These are phyloP conservation scores for Aspergillus tanneri DNA, from an alignment of 2,329 filamentous ascomycete genomes.

Conservation along the genomic window DNA sequence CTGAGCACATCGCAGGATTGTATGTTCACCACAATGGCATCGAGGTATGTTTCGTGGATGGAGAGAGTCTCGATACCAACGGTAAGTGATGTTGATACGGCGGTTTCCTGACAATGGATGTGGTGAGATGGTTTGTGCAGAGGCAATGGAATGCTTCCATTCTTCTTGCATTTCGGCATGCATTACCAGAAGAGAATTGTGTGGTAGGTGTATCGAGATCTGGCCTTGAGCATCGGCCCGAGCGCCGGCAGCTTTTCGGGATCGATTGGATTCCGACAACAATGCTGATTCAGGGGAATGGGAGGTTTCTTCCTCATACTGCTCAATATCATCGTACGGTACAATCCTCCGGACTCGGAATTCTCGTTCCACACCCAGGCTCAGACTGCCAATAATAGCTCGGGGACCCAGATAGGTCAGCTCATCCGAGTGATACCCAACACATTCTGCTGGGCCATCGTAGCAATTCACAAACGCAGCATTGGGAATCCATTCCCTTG, in stretches of 20 bases:
- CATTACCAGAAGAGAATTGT: slow-evolving; percentile 93
- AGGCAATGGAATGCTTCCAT: slow-evolving; percentile 87
- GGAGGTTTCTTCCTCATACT: slow-evolving; percentile 18
- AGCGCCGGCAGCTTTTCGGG: slow-evolving; percentile 13
- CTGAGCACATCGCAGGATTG: slow-evolving; percentile 73
- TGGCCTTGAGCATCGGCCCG: slow-evolving; percentile 70
- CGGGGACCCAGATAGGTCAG: slow-evolving; percentile 89
- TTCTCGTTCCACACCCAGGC: slow-evolving; percentile 86
- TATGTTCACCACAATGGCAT: slow-evolving; percentile 71
- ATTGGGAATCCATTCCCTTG: slow-evolving; percentile 75
- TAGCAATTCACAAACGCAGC: slow-evolving; percentile 96
- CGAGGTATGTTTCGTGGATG: slow-evolving; percentile 75
- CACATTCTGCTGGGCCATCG: slow-evolving; percentile 72
- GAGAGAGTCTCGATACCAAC: slow-evolving; percentile 74
- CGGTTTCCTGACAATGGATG: slow-evolving; percentile 78
- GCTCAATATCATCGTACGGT: slow-evolving; percentile 40
- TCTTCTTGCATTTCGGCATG: slow-evolving; percentile 97
- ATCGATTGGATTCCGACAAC: background rate
- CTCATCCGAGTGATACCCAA: slow-evolving; percentile 91
- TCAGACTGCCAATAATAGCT: slow-evolving; percentile 84
- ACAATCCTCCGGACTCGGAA: slow-evolving; percentile 81
- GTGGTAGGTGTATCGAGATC: slow-evolving; percentile 88
- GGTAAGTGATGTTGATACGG: slow-evolving; percentile 91
- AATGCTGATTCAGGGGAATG: slow-evolving; percentile 1
- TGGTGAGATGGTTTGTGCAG: slow-evolving; percentile 73